Evolutionary conservation across 352 stramenopile species (phyloP), one percentile per base, ranked within the genome.

Genomic region (Blastocystis sp.): DNA sequence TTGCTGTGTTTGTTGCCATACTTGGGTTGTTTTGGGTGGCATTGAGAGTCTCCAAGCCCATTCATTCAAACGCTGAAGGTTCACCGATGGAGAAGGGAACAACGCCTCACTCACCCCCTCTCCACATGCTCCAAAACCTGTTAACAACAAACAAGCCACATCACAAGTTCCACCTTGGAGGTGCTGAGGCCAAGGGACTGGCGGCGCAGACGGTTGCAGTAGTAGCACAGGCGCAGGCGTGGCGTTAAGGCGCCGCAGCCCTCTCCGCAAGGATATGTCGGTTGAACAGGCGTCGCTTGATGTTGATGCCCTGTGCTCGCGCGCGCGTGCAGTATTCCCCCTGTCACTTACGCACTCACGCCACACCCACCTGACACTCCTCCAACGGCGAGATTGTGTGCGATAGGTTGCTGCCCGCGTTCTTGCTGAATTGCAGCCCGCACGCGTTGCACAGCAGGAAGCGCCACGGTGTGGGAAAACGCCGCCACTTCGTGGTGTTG

Each of bases 401-500:
- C 19, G 71, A 23, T 0, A 48, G 64, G 23, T 81, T 45, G 9
- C 66, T 41, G 23, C 66, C 52, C 14, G 52, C 34, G 5, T 53
- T 60, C 28, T 81, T 81, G 28, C 59, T 81, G 60, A 66, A 81
- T 66, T 81, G 71, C 40, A 81, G 48, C 34, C 71, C 71, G 45
- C 71, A 81, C 41, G 71, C 71, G 66, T 81, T 81, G 60, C 71
- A 81, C 2, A 81, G 45, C 9, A 81, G 71, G 40, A 81, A 81
- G 38, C 71, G 71, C 71, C 64, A 66, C 3, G 71, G 71, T 66
- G 71, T 45, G 28, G 71, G 71, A 45, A 53, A 81, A 28, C 71
- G 71, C 34, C 71, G 38, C 71, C 71, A 81, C 71, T 81, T 81
- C 45, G 71, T 45, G 66, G 71, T 81, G 28, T 43, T 48, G n/a